Conservation (phyloP, 352 stramenopile genomes). For the Phytopythium ostracodes region DNA sequence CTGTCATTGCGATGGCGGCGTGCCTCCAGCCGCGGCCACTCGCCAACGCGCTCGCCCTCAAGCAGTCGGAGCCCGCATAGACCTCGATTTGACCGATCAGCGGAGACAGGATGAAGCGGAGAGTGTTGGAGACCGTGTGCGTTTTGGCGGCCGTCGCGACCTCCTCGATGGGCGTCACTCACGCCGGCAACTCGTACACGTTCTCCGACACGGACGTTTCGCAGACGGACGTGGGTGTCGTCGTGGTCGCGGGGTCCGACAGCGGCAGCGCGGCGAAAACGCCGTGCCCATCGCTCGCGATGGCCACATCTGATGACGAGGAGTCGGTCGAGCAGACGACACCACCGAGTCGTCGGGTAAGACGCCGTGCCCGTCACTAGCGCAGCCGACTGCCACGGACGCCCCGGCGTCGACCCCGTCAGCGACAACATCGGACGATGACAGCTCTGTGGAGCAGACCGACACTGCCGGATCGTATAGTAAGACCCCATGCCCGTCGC, state of each 20-base stretch:
- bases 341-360: not conserved
- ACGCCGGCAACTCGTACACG: conserved; percentile 20
- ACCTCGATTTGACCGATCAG: not conserved
- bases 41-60: not conserved
- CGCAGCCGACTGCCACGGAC: conserved; percentile 7
- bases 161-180: conserved; percentile 12
- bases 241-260: conserved; percentile 14
- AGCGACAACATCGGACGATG: not conserved
- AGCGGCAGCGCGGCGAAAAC: conserved; percentile 10
- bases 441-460: conserved; percentile 3
- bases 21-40: not conserved
- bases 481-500: conserved; percentile 3
- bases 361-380: conserved; percentile 7
- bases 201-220: conserved; percentile 11
- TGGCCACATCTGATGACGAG: not conserved
- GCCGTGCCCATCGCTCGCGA: conserved; percentile 16
- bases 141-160: conserved; percentile 21
- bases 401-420: conserved; percentile 4
- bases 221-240: conserved; percentile 19
- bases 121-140: not conserved
- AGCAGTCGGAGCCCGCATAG: not conserved
- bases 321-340: not conserved
- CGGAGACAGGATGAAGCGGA: not conserved
- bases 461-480: not conserved
- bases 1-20: no score